Conservation (phyloP, 257 asterid species). For the Penstemon eatonii region DNA sequence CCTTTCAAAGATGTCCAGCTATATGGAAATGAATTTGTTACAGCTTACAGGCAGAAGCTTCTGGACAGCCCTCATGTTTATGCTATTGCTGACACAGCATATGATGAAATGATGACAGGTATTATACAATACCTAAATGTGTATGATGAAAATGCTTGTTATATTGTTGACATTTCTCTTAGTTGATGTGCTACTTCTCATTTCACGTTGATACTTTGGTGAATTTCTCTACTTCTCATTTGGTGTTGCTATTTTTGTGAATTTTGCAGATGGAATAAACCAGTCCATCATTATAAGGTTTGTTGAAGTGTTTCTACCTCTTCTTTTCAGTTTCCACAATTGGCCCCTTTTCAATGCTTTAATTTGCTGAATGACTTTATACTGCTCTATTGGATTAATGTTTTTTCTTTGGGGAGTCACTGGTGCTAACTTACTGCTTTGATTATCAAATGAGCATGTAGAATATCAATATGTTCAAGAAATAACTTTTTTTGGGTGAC, state of each 20-base stretch:
- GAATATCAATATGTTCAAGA: background rate
- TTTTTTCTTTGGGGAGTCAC: background rate
- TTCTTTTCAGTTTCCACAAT: constrained; percentile 23
- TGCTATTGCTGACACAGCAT: constrained; percentile 73
- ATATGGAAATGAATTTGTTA: constrained; percentile 60
- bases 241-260: background rate
- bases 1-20: constrained; percentile 78
- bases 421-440: constrained; percentile 14
- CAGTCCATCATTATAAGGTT: constrained; percentile 96
- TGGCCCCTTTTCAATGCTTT: constrained; percentile 23
- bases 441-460: constrained; percentile 5
- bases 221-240: background rate
- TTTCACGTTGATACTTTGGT: constrained; percentile 22
- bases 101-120: constrained; percentile 82
- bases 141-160: constrained; percentile 22
- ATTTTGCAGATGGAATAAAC: constrained; percentile 64
- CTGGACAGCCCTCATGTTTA: constrained; percentile 89
- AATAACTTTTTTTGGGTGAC: constrained; percentile 30
- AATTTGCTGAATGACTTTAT: constrained; percentile 18
- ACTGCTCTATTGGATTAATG: constrained; percentile 5
- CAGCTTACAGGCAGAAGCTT: constrained; percentile 69
- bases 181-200: constrained; percentile 28
- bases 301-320: constrained; percentile 26
- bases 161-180: constrained; percentile 22
- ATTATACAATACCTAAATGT: constrained; percentile 32